Evolutionary conservation across 2,329 filamentous ascomycete species (phyloP), one percentile per base, ranked within the genome.

Genomic region (Davidsoniella virescens): DNA sequence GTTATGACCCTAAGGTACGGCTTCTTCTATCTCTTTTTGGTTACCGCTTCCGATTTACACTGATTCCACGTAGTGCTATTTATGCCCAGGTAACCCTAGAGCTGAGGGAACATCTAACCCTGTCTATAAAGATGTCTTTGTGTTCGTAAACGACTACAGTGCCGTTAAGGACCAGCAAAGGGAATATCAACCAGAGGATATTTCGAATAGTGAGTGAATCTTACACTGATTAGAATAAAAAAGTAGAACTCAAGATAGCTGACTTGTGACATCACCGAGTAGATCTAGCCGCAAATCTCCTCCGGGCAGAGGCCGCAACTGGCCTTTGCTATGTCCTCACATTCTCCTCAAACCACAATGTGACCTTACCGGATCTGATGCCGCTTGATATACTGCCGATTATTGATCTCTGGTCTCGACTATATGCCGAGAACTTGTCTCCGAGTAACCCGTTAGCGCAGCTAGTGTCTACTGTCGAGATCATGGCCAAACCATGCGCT

Each of bases 291-390:
- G 80, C 80, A 6, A 70, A 82, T 26, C 77, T 98, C 38, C 78
- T 98, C 37, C 78, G 78, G 58, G 90, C 87, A 20, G 79, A 93
- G 61, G 73, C 86, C 7, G 88, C 94, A 51, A 95, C 85, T 47
- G 92, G 92, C 55, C 90, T 90, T 69, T 98, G 92, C 70, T 96
- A 94, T 65, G 92, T 98, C 51, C 75, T 98, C 49, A 94, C 88
- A 52, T 98, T 98, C 67, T 92, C 87, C 6, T 80, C 87, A 2
- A 80, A 80, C 56, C 92, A 98, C 66, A 84, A 95, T 64, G 68
- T 93, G 54, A 98, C 92, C 2, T 78, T 98, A 25, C 90, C 92
- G 55, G 92, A 98, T 62, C 85, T 98, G 72, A 67, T 78, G 0
- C 73, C 84, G 2, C 57, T 68, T 4, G 78, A 93, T 54, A 95